Percentiles rank a stretch among this genome's conserved stretches.
Evolutionary conservation across 306 rosid species (phyloP).

Genomic region (Ammopiptanthus mongolicus): DNA sequence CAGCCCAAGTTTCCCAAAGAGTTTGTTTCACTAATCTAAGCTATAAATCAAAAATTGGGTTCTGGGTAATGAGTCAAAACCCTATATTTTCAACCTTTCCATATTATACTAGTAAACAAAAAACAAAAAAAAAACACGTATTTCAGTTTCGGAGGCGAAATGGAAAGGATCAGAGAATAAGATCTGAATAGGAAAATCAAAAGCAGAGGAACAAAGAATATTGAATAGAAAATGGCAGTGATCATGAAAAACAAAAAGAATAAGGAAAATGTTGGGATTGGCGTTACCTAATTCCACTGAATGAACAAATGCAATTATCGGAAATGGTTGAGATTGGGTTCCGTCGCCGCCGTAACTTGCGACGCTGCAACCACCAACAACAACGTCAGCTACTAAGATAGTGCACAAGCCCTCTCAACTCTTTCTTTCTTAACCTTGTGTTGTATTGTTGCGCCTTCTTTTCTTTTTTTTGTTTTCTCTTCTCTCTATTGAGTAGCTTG

Average conservation of each 20-base stretch:
- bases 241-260: neutral
- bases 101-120: neutral
- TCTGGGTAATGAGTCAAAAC: slow-evolving; percentile 7
- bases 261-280: neutral
- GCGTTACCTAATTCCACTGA: slow-evolving; percentile 19
- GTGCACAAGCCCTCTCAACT: neutral
- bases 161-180: neutral
- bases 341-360: slow-evolving; percentile 35
- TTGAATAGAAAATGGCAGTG: neutral
- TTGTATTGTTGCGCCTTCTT: neutral
- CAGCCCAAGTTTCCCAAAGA: neutral
- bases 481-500: neutral
- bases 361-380: slow-evolving; percentile 28
- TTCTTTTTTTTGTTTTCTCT: neutral
- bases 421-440: neutral
- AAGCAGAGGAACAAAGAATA: neutral
- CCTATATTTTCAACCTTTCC: slow-evolving; percentile 8
- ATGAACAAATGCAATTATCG: slow-evolving; percentile 19
- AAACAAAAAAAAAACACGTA: neutral
- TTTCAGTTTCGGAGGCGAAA: neutral
- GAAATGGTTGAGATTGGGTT: slow-evolving; percentile 1
- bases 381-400: neutral
- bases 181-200: slow-evolving; percentile 28
- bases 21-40: neutral
- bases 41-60: neutral